Conservation (phyloP, 257 asterid species). For the Solanum stenotomum region DNA sequence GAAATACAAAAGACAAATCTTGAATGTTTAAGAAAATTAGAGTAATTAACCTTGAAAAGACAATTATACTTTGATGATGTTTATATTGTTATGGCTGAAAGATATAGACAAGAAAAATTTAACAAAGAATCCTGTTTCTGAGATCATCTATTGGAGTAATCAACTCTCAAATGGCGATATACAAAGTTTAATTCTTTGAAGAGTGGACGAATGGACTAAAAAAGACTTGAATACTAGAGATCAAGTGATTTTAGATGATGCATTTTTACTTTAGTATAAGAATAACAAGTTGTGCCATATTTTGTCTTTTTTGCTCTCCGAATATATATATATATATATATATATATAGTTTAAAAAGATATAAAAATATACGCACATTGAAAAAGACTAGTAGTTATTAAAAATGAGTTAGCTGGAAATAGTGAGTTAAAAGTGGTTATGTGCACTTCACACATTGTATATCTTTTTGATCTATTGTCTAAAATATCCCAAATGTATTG, state of each 20-base stretch:
- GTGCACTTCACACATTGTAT: no score
- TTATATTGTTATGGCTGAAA: not conserved
- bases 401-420: no score
- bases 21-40: not conserved
- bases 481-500: no score
- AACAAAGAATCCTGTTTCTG: not conserved
- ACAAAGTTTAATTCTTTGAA: not conserved
- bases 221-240: not conserved
- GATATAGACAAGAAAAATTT: not conserved
- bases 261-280: not conserved
- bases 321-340: no score
- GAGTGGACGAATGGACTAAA: no score
- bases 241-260: not conserved
- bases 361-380: not conserved
- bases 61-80: not conserved
- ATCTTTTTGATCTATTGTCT: no score
- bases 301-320: no score
- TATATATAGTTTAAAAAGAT: no score
- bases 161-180: not conserved
- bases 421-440: no score
- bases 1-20: not conserved
- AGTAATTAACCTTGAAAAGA: not conserved
- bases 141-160: not conserved
- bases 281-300: not conserved
- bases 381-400: no score